A percentile compares a stretch with the other conserved stretches of the same genome.
phyloP scores from a whole-genome alignment of 2,329 filamentous ascomycete species.

The Akanthomyces dipterigenus region DNA sequence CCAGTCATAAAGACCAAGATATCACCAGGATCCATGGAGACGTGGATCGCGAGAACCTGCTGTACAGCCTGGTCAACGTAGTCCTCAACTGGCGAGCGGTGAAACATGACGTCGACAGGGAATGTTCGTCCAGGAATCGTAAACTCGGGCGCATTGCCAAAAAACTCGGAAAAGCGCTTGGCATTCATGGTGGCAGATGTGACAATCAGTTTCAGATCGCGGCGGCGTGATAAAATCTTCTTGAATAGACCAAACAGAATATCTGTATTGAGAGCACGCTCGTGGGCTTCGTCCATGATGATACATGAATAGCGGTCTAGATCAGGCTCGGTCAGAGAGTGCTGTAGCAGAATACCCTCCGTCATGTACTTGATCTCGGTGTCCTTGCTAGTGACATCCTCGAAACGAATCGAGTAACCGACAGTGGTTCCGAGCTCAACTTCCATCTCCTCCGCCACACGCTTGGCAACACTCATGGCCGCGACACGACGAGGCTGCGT shows the following conservation, averaged over 20 bases:
- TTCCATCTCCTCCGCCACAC: constrained; percentile 98
- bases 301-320: constrained; percentile 95
- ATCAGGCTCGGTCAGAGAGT: constrained; percentile 87
- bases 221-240: constrained; percentile 82
- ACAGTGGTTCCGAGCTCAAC: constrained; percentile 81
- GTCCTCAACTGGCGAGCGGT: constrained; percentile 89
- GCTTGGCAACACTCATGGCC: constrained; percentile 97
- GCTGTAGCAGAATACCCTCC: constrained; percentile 86
- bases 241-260: constrained; percentile 97
- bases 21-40: constrained; percentile 87
- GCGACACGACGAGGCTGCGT: constrained; percentile 95
- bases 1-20: constrained; percentile 99
- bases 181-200: constrained; percentile 99
- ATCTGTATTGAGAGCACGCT: constrained; percentile 92
- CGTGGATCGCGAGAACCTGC: constrained; percentile 90
- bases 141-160: constrained; percentile 92
- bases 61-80: constrained; percentile 97
- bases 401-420: constrained; percentile 95
- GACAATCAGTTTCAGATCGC: constrained; percentile 92
- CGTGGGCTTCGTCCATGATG: constrained; percentile 99
- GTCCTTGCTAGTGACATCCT: constrained; percentile 94
- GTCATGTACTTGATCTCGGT: constrained; percentile 99
- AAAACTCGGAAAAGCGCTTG: constrained; percentile 92
- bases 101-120: constrained; percentile 93
- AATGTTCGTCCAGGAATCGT: constrained; percentile 94